Evolutionary conservation across 768 basidiomycete species (phyloP).

Genomic region (Panellus pusillus): DNA sequence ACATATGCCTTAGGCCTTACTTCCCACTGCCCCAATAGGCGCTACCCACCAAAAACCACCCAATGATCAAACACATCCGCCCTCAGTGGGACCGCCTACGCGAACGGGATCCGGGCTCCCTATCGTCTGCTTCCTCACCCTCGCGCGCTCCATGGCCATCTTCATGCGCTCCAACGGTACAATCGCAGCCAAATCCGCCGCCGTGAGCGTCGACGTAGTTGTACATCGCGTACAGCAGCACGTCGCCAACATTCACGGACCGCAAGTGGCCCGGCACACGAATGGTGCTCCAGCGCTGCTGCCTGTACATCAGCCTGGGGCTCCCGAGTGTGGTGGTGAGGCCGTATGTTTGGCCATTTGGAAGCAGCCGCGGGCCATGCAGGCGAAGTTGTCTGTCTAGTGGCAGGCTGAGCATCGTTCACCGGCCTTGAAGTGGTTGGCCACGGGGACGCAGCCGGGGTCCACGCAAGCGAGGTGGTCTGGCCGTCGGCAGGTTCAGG

Average conservation of each 20-base stretch:
- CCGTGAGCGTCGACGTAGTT: not conserved
- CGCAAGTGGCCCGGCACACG: not conserved
- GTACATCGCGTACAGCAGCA: constrained; percentile 1
- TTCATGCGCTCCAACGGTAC: not conserved
- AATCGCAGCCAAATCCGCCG: not conserved
- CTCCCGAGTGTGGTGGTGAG: not conserved
- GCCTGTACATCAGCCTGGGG: constrained; percentile 1
- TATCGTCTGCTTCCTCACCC: not conserved
- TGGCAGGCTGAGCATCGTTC: no score
- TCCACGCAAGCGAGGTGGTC: no score
- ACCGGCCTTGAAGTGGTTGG: no score
- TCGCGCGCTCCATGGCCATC: not conserved
- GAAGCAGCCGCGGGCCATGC: no score
- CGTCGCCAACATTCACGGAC: not conserved
- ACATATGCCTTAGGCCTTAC: not conserved
- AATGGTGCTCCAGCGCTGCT: constrained; percentile 1
- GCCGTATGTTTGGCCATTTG: not conserved
- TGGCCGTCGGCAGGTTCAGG: no score
- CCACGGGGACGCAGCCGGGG: no score
- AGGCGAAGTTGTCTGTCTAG: no score
- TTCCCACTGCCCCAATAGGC: not conserved
- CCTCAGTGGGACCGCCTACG: not conserved
- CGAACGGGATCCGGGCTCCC: not conserved
- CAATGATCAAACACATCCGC: constrained; percentile 1
- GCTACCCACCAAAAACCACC: constrained; percentile 5